A percentile compares a stretch with the other conserved stretches of the same genome.
These are phyloP conservation scores for Boletus speciosus DNA, from an alignment of 768 basidiomycete genomes.

Conservation along the genomic window DNA sequence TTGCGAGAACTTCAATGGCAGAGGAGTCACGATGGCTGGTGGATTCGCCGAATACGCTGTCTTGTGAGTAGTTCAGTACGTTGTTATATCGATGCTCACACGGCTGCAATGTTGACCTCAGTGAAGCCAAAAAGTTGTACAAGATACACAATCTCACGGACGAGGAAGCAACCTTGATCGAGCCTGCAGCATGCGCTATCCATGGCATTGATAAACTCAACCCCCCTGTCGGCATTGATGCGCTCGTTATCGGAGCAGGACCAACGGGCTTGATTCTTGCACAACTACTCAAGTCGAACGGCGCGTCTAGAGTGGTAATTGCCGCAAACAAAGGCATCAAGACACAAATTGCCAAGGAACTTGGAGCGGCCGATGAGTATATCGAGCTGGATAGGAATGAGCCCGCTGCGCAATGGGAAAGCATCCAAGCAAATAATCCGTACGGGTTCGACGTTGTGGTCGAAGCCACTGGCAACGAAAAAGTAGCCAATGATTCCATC, in stretches of 20 bases:
- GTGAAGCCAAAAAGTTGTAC: constrained; percentile 70
- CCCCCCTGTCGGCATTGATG: constrained; percentile 75
- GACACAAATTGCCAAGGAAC: constrained; percentile 73
- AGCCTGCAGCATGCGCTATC: constrained; percentile 84
- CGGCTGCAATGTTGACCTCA: constrained; percentile 17
- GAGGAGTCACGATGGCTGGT: constrained; percentile 73
- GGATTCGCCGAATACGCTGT: constrained; percentile 86
- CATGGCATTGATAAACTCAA: constrained; percentile 84
- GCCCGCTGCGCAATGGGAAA: constrained; percentile 69
- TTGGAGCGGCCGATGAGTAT: constrained; percentile 78
- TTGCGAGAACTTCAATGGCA: constrained; percentile 78
- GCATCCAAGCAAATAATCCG: constrained; percentile 71
- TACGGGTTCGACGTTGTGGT: constrained; percentile 82
- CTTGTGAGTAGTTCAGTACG: constrained; percentile 48
- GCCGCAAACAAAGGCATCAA: constrained; percentile 86
- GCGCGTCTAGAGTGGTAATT: constrained; percentile 72
- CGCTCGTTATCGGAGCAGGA: constrained; percentile 79
- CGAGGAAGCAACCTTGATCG: constrained; percentile 79
- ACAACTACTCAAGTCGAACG: constrained; percentile 81
- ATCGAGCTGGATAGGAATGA: constrained; percentile 72
- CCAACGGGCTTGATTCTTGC: constrained; percentile 84
- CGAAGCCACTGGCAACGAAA: constrained; percentile 75
- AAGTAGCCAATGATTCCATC: constrained; percentile 76
- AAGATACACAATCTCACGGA: constrained; percentile 81
- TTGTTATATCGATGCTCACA: not conserved